Evolutionary conservation across 148 eudicot genomes (phyloP), one percentile per base, ranked within the genome.

Genomic region (Limonium bicolor): DNA sequence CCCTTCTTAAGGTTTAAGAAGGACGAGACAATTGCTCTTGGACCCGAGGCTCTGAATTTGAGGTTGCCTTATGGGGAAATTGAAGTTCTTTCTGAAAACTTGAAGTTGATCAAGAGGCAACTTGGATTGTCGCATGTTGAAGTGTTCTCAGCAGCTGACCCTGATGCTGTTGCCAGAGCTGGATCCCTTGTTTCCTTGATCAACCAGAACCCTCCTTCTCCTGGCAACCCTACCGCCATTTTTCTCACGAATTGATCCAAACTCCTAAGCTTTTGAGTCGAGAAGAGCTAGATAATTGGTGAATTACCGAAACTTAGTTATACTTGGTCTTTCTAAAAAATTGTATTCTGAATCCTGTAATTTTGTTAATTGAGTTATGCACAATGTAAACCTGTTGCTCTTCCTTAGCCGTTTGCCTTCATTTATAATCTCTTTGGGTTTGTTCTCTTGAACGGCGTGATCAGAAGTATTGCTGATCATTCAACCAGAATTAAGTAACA

Each of bases 1-100:
- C 96, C 96, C 6, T 87, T 87, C 54, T 37, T 87, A 67, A 71
- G 76, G 74, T 74, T 76, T 60, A 87, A 87, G 61, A 87, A 78
- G 49, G 90, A 73, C 21, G 94, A 87, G 51, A 81, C 83, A 5
- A 66, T 63, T 32, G 54, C 72, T 2, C 70, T 79, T 11, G 96
- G 96, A 3, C 70, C 72, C 54, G 88, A 87, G 12, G 82, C 88
- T 2, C 58, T 87, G 74, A 86, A 87, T 25, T 61, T 74, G 60
- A 79, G 53, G 68, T 65, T 82, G 46, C 94, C 96, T 1, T 87
- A 82, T 56, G 94, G 94, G 15, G 96, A 87, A 54, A 63, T 67
- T 1, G 73, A 71, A 31, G 96, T 87, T 28, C 84, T 87, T 41
- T 33, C 59, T 25, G 73, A 79, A 52, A 87, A 87, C 48, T 9